phyloP scores from a whole-genome alignment of 257 asterid genomes.

The Hygrophila difformis region DNA sequence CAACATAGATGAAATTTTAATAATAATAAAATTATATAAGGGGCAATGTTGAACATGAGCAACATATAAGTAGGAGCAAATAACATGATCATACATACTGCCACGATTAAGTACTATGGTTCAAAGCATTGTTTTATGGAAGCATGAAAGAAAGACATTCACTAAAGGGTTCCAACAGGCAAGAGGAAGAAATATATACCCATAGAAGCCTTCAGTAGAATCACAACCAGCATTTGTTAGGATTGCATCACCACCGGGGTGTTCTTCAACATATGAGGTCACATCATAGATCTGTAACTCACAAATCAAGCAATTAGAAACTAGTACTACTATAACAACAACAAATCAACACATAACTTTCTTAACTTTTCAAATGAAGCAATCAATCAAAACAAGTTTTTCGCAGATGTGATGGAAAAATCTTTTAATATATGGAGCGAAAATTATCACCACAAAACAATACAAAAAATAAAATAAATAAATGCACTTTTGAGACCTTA shows the following conservation, averaged over 20 bases:
- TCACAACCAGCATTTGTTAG: slow-evolving; percentile 87
- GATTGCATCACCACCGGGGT: slow-evolving; percentile 98
- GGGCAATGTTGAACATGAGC: slow-evolving; percentile 2
- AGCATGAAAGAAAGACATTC: neutral
- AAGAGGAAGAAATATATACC: slow-evolving; percentile 29
- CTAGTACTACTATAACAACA: too few relatives aligned
- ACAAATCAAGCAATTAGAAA: too few relatives aligned
- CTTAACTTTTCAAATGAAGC: too few relatives aligned
- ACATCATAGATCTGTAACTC: slow-evolving; percentile 76
- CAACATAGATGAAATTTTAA: slow-evolving; percentile 1
- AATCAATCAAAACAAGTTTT: too few relatives aligned
- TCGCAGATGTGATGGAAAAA: too few relatives aligned
- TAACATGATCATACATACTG: neutral
- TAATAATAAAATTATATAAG: neutral
- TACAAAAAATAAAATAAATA: neutral
- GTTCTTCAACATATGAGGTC: slow-evolving; percentile 88
- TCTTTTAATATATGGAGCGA: neutral
- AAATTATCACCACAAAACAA: too few relatives aligned
- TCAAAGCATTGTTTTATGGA: neutral
- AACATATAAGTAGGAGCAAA: neutral
- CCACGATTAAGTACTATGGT: neutral
- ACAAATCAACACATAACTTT: too few relatives aligned
- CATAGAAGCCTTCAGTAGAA: slow-evolving; percentile 83
- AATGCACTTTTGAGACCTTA: too few relatives aligned
- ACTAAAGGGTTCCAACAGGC: neutral